A percentile compares a stretch with the other conserved stretches of the same genome.
Evolutionary conservation across 192 early-diverging fungal genomes (phyloP).

Genomic region (Umbelopsis sp.): DNA sequence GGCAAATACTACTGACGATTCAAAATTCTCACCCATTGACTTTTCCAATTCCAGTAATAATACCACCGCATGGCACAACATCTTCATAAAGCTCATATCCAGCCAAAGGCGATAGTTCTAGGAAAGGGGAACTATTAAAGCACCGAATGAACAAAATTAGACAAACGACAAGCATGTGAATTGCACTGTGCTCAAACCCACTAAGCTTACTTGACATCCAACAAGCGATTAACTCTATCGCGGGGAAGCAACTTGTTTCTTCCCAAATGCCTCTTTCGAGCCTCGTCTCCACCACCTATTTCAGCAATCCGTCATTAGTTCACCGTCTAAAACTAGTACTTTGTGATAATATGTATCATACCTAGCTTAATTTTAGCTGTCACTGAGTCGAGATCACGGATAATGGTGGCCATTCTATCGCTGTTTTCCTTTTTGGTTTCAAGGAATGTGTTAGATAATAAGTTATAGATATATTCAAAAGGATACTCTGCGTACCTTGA

Average conservation of each 20-base stretch:
- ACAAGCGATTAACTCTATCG: conserved; percentile 76
- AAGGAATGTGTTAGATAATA: not conserved
- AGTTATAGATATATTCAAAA: not conserved
- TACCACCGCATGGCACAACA: conserved; percentile 81
- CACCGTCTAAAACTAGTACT: not conserved
- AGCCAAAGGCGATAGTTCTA: conserved; percentile 94
- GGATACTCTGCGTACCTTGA: conserved; percentile 59
- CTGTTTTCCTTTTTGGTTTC: conserved; percentile 68
- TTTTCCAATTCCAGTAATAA: conserved; percentile 96
- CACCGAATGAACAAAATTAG: no score
- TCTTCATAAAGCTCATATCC: conserved; percentile 87
- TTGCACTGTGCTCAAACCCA: not conserved
- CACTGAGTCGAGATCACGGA: conserved; percentile 63
- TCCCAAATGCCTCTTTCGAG: conserved; percentile 80
- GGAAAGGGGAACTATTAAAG: conserved; percentile 76
- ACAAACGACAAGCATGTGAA: no score
- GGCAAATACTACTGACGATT: no score
- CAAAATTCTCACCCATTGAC: conserved; percentile 68
- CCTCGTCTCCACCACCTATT: conserved; percentile 80
- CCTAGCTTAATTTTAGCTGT: conserved; percentile 77
- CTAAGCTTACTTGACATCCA: conserved; percentile 68
- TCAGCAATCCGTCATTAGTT: not conserved
- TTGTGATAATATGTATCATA: conserved; percentile 35
- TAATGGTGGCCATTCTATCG: conserved; percentile 63
- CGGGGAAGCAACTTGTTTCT: conserved; percentile 91